These are phyloP conservation scores for Aphelidium insulamus DNA, from an alignment of 371 early-diverging fungal genomes.

Conservation along the genomic window DNA sequence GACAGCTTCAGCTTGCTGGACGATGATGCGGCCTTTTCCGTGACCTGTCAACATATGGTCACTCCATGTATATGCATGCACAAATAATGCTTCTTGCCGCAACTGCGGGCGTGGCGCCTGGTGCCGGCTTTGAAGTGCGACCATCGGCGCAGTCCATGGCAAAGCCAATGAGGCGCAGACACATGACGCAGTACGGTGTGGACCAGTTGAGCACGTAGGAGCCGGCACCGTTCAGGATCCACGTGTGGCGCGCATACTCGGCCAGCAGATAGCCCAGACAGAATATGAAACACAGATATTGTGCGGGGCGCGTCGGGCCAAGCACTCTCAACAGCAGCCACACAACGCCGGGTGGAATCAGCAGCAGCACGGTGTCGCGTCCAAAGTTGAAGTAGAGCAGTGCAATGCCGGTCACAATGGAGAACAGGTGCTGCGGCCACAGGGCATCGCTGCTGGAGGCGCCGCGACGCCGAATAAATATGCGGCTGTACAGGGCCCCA, in stretches of 20 bases:
- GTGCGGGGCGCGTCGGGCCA: no score
- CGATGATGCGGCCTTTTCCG: slow-evolving; percentile 1
- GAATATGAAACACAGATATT: no score
- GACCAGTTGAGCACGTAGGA: slow-evolving; percentile 45
- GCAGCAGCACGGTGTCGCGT: slow-evolving; percentile 25
- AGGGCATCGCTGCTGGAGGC: slow-evolving; percentile 10
- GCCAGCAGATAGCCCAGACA: slow-evolving; percentile 30
- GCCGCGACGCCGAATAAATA: slow-evolving; percentile 10
- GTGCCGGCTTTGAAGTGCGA: slow-evolving; percentile 2
- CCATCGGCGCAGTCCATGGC: slow-evolving; percentile 42
- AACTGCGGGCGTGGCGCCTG: slow-evolving; percentile 5
- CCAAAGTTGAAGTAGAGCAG: slow-evolving; percentile 34
- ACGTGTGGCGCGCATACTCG: no score
- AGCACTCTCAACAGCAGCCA: no score
- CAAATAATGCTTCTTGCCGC: no score
- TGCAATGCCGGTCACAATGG: slow-evolving; percentile 20
- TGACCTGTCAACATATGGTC: no score
- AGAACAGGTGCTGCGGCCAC: slow-evolving; percentile 21
- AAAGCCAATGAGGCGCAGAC: slow-evolving; percentile 44
- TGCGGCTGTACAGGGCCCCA: slow-evolving; percentile 15
- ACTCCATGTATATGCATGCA: no score
- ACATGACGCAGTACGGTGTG: slow-evolving; percentile 45
- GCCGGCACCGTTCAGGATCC: slow-evolving; percentile 20
- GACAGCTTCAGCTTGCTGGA: neutral
- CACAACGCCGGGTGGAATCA: no score